Conservation (phyloP, 2,329 filamentous ascomycete species). For the Rhytidhysteron rufulum region DNA sequence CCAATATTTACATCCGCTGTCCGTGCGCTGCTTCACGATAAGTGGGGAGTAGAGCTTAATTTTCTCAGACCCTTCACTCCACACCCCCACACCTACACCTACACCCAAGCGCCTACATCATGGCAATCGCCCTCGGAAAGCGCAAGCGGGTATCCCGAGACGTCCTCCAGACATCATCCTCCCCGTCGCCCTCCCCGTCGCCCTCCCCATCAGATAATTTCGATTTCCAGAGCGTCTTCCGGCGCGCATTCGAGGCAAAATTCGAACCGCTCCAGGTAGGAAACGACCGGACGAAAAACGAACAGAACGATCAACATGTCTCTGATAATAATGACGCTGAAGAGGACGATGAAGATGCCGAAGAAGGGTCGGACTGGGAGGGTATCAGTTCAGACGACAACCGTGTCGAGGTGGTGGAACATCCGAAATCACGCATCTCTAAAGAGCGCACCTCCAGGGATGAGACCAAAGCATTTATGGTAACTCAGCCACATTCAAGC, state of each 20-base stretch:
- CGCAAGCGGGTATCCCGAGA: conserved; percentile 40
- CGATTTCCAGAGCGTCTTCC: conserved; percentile 70
- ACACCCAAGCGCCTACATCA: no score
- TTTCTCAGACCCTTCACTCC: no score
- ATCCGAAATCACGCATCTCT: conserved; percentile 27
- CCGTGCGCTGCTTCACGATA: no score
- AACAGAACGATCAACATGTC: conserved; percentile 19
- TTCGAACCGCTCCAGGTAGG: conserved; percentile 66
- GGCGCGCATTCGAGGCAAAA: conserved; percentile 79
- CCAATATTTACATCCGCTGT: no score
- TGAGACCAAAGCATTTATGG: conserved; percentile 78
- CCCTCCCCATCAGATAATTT: conserved; percentile 24
- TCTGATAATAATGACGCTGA: conserved; percentile 27
- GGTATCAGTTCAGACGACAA: conserved; percentile 56
- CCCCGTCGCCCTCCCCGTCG: no score
- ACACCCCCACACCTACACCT: no score
- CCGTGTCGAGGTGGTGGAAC: conserved; percentile 43
- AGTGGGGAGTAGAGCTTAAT: no score
- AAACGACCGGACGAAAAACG: conserved; percentile 23
- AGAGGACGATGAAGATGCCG: conserved; percentile 20
- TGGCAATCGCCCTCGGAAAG: conserved; percentile 25
- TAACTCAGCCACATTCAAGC: conserved; percentile 26
- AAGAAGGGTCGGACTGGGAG: conserved; percentile 55
- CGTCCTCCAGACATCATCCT: conserved; percentile 24
- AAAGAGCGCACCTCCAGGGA: conserved; percentile 44